phyloP scores from a whole-genome alignment of 345 rosid species.

The Trapa bicornis region DNA sequence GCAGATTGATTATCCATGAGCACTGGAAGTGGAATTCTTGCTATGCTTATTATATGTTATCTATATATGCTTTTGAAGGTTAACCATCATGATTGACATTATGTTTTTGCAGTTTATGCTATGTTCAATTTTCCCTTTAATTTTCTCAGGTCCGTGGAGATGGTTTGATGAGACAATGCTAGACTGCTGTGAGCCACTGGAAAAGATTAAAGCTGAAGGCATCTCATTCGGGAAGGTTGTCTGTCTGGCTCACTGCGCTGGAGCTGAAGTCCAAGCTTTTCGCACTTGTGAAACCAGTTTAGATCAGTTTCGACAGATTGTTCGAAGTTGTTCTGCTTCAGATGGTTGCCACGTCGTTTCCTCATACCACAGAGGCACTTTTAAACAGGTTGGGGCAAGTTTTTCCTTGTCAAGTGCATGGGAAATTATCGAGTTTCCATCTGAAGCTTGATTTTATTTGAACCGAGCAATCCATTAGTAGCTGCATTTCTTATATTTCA shows the following conservation, averaged over 20 bases:
- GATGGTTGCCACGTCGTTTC: conserved; percentile 70
- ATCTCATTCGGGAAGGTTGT: conserved; percentile 83
- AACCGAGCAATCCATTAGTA: too few relatives aligned
- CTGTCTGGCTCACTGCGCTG: conserved; percentile 84
- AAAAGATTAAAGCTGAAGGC: conserved; percentile 63
- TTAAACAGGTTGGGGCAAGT: conserved; percentile 47
- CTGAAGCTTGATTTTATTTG: too few relatives aligned
- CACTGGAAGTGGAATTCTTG: not conserved
- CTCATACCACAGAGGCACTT: conserved; percentile 54
- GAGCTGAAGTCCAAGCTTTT: conserved; percentile 83
- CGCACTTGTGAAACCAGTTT: conserved; percentile 66
- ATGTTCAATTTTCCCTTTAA: not conserved
- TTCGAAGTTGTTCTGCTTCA: conserved; percentile 47
- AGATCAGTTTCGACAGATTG: conserved; percentile 57
- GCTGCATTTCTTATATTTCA: too few relatives aligned
- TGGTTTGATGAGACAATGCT: conserved; percentile 98
- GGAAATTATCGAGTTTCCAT: too few relatives aligned
- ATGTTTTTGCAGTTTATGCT: not conserved
- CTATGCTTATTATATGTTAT: not conserved
- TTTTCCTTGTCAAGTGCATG: too few relatives aligned
- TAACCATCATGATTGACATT: not conserved
- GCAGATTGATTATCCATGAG: not conserved
- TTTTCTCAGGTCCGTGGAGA: conserved; percentile 79
- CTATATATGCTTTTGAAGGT: not conserved
- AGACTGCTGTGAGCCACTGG: conserved; percentile 86